phyloP scores from a whole-genome alignment of 257 asterid genomes.

The Fraxinus excelsior region DNA sequence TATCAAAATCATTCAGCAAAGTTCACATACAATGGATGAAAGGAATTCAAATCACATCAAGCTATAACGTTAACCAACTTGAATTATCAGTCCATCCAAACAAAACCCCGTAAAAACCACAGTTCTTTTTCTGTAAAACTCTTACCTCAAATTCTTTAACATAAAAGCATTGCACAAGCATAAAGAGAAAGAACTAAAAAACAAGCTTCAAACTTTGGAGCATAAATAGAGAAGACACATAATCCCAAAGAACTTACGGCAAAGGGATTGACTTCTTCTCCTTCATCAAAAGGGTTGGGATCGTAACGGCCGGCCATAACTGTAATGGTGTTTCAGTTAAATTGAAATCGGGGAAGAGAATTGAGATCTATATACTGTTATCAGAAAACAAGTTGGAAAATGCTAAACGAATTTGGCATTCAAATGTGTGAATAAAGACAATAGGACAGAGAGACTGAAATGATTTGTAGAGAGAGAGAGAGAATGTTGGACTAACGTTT shows the following conservation, averaged over 20 bases:
- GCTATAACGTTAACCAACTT: constrained; percentile 23
- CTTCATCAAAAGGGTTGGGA: constrained; percentile 60
- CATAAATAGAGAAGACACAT: background rate
- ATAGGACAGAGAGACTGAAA: constrained; percentile 4
- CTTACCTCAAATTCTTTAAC: constrained; percentile 18
- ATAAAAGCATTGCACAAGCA: constrained; percentile 1
- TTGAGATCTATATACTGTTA: constrained; percentile 12
- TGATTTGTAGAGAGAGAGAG: background rate
- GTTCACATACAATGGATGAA: background rate
- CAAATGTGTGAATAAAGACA: constrained; percentile 23
- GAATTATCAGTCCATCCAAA: background rate
- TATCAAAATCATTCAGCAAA: background rate
- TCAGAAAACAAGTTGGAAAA: background rate
- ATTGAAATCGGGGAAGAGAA: constrained; percentile 12
- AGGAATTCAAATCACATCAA: constrained; percentile 25
- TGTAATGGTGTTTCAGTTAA: constrained; percentile 16
- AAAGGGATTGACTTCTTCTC: constrained; percentile 64
- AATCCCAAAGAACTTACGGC: constrained; percentile 40
- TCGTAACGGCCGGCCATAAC: constrained; percentile 70
- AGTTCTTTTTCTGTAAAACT: constrained; percentile 1
- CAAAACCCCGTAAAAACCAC: background rate
- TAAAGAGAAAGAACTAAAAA: background rate
- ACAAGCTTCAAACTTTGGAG: background rate
- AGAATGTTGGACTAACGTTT: background rate
- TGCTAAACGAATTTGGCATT: constrained; percentile 18